phyloP scores from a whole-genome alignment of 257 asterid species.

The Nyctanthes arbortristis region DNA sequence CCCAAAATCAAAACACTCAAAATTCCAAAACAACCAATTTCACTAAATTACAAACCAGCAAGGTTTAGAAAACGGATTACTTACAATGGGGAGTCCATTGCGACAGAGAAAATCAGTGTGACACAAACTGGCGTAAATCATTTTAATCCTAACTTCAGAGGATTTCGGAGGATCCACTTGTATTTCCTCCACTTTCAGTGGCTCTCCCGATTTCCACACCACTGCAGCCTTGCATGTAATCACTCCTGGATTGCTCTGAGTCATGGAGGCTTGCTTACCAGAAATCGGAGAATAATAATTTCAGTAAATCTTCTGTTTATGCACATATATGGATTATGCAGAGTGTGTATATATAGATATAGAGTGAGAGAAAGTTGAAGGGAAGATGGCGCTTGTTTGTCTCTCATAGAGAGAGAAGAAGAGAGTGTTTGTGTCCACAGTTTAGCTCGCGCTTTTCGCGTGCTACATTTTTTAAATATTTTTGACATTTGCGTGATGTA shows the following conservation, averaged over 20 bases:
- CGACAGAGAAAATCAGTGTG: constrained; percentile 52
- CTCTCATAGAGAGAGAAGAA: no score
- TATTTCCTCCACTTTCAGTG: constrained; percentile 46
- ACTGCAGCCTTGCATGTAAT: constrained; percentile 63
- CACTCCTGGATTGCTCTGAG: constrained; percentile 28
- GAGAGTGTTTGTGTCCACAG: no score
- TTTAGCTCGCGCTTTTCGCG: constrained; percentile 30
- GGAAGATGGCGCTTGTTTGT: no score
- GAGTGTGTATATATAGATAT: background rate
- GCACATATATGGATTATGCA: background rate
- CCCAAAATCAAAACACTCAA: background rate
- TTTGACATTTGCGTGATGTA: no score
- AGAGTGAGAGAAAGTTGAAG: background rate
- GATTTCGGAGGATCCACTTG: constrained; percentile 58
- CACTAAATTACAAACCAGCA: background rate
- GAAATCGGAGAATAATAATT: background rate
- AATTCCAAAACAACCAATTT: no score
- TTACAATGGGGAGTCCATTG: constrained; percentile 48
- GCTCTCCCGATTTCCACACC: constrained; percentile 44
- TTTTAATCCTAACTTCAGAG: constrained; percentile 57
- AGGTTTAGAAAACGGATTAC: background rate
- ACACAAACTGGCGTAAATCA: constrained; percentile 67
- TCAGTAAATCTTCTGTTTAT: background rate
- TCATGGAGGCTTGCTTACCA: constrained; percentile 19
- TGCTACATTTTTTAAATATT: constrained; percentile 10